Evolutionary conservation across 768 basidiomycete species (phyloP).

Genomic region (Panaeolus papilionaceus): DNA sequence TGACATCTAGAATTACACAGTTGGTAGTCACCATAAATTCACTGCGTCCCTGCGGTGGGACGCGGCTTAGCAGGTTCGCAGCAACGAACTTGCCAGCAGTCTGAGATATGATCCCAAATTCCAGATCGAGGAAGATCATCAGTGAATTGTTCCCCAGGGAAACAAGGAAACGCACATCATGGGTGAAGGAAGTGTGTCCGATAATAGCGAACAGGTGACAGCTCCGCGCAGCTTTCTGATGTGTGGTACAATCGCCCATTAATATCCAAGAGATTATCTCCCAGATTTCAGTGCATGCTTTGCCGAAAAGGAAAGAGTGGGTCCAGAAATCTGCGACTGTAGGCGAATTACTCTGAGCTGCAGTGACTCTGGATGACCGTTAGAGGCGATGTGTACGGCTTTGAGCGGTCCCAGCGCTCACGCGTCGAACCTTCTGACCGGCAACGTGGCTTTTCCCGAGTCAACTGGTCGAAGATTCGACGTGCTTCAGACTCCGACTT

Average conservation of each 20-base stretch:
- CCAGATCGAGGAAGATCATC: conserved; percentile 2
- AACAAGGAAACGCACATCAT: conserved; percentile 7
- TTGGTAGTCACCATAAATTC: neutral
- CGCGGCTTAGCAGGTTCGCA: neutral
- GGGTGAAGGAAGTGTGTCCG: neutral
- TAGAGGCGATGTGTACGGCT: neutral
- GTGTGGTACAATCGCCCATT: neutral
- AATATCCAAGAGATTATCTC: neutral
- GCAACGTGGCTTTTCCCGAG: conserved; percentile 12
- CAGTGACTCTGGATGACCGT: neutral
- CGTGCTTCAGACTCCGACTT: conserved; percentile 1
- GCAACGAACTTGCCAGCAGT: neutral
- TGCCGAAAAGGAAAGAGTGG: conserved; percentile 5
- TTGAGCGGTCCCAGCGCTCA: neutral
- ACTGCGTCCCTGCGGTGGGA: neutral
- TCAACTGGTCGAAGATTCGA: conserved; percentile 7
- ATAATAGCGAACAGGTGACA: conserved; percentile 10
- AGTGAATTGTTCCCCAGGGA: neutral
- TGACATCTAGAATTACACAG: neutral
- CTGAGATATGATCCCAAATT: neutral
- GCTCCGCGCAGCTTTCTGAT: conserved; percentile 4
- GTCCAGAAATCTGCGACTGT: neutral
- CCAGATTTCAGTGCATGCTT: neutral
- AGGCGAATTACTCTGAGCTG: conserved; percentile 1
- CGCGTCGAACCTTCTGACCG: neutral